Conservation (phyloP, 768 basidiomycete species). For the Porphyrellus cyaneotinctus region DNA sequence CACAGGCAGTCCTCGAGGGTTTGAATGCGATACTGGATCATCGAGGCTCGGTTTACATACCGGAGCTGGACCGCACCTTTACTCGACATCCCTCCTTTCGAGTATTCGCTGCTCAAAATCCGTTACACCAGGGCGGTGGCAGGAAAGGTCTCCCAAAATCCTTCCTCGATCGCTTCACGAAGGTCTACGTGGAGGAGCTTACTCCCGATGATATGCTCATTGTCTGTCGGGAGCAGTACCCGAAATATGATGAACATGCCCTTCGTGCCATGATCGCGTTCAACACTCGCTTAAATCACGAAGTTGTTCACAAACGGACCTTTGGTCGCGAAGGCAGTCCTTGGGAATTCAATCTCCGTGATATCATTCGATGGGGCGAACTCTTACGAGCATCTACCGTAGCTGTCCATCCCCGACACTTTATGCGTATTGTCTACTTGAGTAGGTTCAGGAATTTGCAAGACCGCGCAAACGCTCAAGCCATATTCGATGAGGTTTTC, state of each 20-base stretch:
- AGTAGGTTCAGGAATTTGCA: conserved; percentile 75
- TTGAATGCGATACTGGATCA: conserved; percentile 96
- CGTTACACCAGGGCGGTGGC: conserved; percentile 91
- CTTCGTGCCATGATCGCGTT: conserved; percentile 78
- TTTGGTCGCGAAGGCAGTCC: conserved; percentile 83
- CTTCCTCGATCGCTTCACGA: conserved; percentile 97
- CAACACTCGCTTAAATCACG: conserved; percentile 66
- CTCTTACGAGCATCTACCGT: conserved; percentile 38
- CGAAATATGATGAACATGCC: conserved; percentile 47
- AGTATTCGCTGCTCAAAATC: conserved; percentile 97
- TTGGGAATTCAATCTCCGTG: conserved; percentile 98
- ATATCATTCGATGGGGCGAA: conserved; percentile 84
- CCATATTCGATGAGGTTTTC: conserved; percentile 55
- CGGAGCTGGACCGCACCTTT: conserved; percentile 90
- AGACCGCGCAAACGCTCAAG: conserved; percentile 55
- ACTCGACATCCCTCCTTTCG: conserved; percentile 88
- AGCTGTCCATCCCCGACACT: conserved; percentile 51
- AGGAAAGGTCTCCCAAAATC: conserved; percentile 97
- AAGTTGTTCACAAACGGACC: conserved; percentile 55
- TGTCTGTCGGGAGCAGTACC: conserved; percentile 75
- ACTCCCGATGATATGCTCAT: conserved; percentile 69
- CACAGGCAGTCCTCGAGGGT: conserved; percentile 94
- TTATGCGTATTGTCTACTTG: conserved; percentile 72
- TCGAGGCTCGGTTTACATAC: conserved; percentile 90
- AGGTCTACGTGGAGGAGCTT: conserved; percentile 89